Percentiles rank a stretch among this genome's conserved stretches.
phyloP scores from a whole-genome alignment of 140 eudicot genomes.

The Ambrosia hybrid region DNA sequence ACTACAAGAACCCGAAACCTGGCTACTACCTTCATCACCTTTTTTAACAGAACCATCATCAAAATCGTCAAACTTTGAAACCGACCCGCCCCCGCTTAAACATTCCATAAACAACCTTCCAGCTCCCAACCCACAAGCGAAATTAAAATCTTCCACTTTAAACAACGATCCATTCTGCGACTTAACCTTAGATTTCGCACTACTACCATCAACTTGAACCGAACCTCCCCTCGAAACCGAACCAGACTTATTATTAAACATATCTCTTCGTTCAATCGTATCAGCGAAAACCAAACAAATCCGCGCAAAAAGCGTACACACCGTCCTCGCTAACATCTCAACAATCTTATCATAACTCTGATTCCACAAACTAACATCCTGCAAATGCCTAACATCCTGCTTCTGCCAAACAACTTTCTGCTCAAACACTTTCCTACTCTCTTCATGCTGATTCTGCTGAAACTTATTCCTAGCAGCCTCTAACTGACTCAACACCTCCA shows the following conservation, averaged over 20 bases:
- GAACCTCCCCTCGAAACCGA: slow-evolving; percentile 41
- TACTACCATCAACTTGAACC: slow-evolving; percentile 15
- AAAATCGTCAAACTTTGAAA: slow-evolving; percentile 63
- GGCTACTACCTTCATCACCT: slow-evolving; percentile 63
- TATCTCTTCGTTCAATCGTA: slow-evolving; percentile 35
- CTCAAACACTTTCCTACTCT: slow-evolving; percentile 65
- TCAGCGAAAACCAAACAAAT: slow-evolving; percentile 57
- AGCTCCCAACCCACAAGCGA: slow-evolving; percentile 81
- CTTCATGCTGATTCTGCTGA: slow-evolving; percentile 63
- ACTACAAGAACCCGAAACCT: slow-evolving; percentile 60
- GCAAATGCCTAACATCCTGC: slow-evolving; percentile 69
- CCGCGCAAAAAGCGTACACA: slow-evolving; percentile 70
- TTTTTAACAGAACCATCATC: slow-evolving; percentile 46
- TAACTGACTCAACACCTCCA: slow-evolving; percentile 79
- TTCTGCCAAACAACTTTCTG: slow-evolving; percentile 89
- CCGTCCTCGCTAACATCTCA: slow-evolving; percentile 73
- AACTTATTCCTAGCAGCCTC: slow-evolving; percentile 61
- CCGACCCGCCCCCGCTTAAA: slow-evolving; percentile 64
- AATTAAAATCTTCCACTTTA: slow-evolving; percentile 50
- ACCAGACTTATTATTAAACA: slow-evolving; percentile 20
- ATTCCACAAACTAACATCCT: slow-evolving; percentile 77
- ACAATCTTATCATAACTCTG: slow-evolving; percentile 80
- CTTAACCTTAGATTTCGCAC: slow-evolving; percentile 33
- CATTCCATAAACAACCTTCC: slow-evolving; percentile 92
- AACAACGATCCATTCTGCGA: slow-evolving; percentile 40